Percentiles rank a stretch among this genome's conserved stretches.
Evolutionary conservation across 148 eudicot genomes (phyloP).

Genomic region (Simmondsia chinensis): DNA sequence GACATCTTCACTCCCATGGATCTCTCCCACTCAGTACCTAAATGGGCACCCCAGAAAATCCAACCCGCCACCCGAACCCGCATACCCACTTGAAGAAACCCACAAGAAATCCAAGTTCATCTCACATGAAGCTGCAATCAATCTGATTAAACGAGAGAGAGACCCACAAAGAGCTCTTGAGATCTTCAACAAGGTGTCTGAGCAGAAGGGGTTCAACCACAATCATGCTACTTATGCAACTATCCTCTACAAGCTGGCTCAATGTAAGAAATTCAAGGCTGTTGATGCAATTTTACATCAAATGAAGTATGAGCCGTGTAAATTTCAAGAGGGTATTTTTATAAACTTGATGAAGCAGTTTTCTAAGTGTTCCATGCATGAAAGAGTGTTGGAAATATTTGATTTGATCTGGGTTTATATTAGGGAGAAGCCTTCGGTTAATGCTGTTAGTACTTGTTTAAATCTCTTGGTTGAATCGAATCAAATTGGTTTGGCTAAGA

Average conservation of each 20-base stretch:
- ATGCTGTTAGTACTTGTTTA: slow-evolving; percentile 85
- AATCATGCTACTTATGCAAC: slow-evolving; percentile 67
- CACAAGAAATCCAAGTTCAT: slow-evolving; percentile 39
- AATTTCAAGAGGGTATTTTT: slow-evolving; percentile 71
- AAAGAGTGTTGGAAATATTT: slow-evolving; percentile 78
- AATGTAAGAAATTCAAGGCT: slow-evolving; percentile 47
- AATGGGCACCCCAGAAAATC: slow-evolving; percentile 10
- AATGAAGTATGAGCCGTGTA: slow-evolving; percentile 82
- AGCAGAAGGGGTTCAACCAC: slow-evolving; percentile 78
- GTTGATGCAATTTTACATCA: slow-evolving; percentile 63
- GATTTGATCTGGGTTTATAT: slow-evolving; percentile 44
- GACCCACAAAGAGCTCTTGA: slow-evolving; percentile 73
- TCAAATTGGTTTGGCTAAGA: slow-evolving; percentile 55
- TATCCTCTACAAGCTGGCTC: slow-evolving; percentile 67
- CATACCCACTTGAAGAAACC: background rate
- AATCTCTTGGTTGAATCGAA: slow-evolving; percentile 75
- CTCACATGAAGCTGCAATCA: slow-evolving; percentile 54
- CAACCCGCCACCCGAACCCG: slow-evolving; percentile 29
- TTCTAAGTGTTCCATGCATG: slow-evolving; percentile 52
- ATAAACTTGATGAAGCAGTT: slow-evolving; percentile 82
- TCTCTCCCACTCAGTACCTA: slow-evolving; percentile 39
- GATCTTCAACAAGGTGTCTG: slow-evolving; percentile 61
- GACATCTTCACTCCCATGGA: slow-evolving; percentile 35
- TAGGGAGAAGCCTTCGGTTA: slow-evolving; percentile 67
- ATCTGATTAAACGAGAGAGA: slow-evolving; percentile 53